These are phyloP conservation scores for Beauveria brongniartii DNA, from an alignment of 2,329 filamentous ascomycete genomes.

Conservation along the genomic window DNA sequence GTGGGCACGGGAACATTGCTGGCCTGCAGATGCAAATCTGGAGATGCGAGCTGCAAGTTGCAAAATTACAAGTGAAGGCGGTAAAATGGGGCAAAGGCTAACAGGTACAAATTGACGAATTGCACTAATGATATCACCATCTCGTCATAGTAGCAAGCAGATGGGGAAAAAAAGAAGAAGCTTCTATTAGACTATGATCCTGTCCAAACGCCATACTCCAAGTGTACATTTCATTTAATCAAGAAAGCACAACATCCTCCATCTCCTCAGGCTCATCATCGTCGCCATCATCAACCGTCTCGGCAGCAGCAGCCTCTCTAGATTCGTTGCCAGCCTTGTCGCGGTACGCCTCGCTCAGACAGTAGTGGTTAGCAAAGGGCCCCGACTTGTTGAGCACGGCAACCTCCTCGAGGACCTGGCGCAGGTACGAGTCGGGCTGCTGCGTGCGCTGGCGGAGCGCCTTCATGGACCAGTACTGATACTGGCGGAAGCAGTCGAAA, in stretches of 20 bases:
- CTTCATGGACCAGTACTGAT: conserved; percentile 91
- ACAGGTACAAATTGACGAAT: neutral
- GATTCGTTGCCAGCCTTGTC: conserved; percentile 33
- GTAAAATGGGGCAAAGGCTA: neutral
- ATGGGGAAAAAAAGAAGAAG: neutral
- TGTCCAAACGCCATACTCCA: neutral
- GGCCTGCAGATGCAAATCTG: neutral
- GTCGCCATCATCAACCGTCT: conserved; percentile 53
- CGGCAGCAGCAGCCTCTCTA: conserved; percentile 45
- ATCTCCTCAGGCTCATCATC: conserved; percentile 66
- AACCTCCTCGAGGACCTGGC: conserved; percentile 74
- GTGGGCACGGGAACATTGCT: neutral
- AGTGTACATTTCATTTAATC: neutral
- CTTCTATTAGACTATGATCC: neutral
- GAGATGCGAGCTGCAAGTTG: no score
- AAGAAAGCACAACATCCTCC: conserved; percentile 55
- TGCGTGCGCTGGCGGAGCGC: conserved; percentile 66
- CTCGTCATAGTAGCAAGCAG: neutral
- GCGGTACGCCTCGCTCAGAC: conserved; percentile 54
- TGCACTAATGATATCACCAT: neutral
- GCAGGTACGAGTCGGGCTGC: conserved; percentile 91
- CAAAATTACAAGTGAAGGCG: neutral
- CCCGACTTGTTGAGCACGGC: conserved; percentile 77
- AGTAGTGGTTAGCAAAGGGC: conserved; percentile 78
- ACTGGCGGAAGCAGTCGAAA: conserved; percentile 74